A percentile compares a stretch with the other conserved stretches of the same genome.
phyloP scores from a whole-genome alignment of 441 rosid species.

The Flueggea neowawraea region DNA sequence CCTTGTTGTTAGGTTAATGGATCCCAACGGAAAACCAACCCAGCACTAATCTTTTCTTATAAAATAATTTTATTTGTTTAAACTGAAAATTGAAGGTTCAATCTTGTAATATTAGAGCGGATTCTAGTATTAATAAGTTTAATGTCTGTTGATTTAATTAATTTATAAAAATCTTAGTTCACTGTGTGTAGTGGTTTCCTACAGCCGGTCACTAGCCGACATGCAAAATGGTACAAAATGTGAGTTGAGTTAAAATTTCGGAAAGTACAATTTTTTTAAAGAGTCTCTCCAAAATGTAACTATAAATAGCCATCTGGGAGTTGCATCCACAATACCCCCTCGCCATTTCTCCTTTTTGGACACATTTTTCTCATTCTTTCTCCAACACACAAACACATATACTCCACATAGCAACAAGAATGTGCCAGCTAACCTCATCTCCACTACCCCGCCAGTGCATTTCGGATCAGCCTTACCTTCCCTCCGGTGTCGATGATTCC shows the following conservation, averaged over 20 bases:
- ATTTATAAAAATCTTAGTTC: constrained; percentile 21
- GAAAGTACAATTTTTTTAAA: no score
- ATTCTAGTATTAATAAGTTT: no score
- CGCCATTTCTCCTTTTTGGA: neutral
- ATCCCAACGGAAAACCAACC: constrained; percentile 3
- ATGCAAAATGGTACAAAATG: constrained; percentile 9
- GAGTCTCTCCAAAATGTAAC: constrained; percentile 8
- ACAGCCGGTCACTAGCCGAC: constrained; percentile 13
- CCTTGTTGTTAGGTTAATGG: neutral
- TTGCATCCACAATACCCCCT: constrained; percentile 1
- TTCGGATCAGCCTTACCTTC: constrained; percentile 12
- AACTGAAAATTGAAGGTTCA: no score
- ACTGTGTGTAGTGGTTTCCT: neutral
- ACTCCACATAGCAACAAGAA: constrained; percentile 16
- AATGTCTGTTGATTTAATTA: no score
- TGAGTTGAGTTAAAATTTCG: no score
- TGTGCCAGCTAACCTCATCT: constrained; percentile 33
- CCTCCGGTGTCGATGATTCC: constrained; percentile 19
- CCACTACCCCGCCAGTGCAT: constrained; percentile 14
- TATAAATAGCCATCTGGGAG: constrained; percentile 24
- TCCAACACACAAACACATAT: neutral
- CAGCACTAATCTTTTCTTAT: no score
- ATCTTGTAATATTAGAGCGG: no score
- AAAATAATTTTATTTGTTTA: no score
- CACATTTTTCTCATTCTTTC: neutral